Evolutionary conservation across 2,329 filamentous ascomycete genomes (phyloP), one percentile per base, ranked within the genome.

Genomic region (Penicillium sp.): DNA sequence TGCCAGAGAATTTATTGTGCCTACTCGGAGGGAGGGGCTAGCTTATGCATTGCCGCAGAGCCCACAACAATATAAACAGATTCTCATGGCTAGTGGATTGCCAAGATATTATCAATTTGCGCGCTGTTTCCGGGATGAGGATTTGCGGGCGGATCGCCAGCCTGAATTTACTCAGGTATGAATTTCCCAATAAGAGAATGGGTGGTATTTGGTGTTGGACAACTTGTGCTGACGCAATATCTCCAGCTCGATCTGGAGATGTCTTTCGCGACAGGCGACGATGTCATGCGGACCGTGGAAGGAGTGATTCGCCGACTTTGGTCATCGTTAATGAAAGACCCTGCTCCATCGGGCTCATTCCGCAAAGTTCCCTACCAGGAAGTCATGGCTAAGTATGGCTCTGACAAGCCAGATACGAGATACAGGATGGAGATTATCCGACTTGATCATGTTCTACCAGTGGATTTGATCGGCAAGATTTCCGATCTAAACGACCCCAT

Each of bases 21-120:
- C 94, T 0, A 96, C 92, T 0, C 81, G 94, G 27, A 83, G 81
- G 34, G 81, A 80, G 1, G 91, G 90, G 0, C 77, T 86, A 56
- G 91, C 90, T 3, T 99, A 97, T 72, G 94, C 94, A 8, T 78
- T 99, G 18, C 92, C 92, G 0, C 95, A 99, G 71, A 97, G 93
- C 61, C 94, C 94, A 0, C 94, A 99, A 71, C 94, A 99, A 72
- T 99, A 97, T 70, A 99, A 99, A 76, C 94, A 99, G 76, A 90
- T 97, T 2, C 81, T 99, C 39, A 97, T 99, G 91, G 90, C 91
- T 0, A 89, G 89, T 57, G 93, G 93, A 0, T 82, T 97, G 10
- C 76, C 81, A 1, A 84, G 82, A 38, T 99, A 99, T 70, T 95
- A 88, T 72, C 94, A 99, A 66, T 91, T 97, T 75, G 95, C 94